A percentile compares a stretch with the other conserved stretches of the same genome.
Evolutionary conservation across 176 grass and related monocot species (phyloP).

Genomic region (Aegilops bicornis): DNA sequence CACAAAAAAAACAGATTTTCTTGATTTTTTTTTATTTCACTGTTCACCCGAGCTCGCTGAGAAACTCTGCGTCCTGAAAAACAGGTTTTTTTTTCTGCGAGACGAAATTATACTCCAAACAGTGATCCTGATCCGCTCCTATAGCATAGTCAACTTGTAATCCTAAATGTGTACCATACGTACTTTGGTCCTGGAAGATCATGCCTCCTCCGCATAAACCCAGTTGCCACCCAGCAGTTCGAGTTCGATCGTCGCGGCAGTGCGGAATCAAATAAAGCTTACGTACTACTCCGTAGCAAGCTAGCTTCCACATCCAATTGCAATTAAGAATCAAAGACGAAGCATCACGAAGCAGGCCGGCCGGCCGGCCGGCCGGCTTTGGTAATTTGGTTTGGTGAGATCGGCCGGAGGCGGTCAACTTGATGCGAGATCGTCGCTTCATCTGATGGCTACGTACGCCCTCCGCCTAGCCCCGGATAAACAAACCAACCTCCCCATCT

Average conservation of each 20-base stretch:
- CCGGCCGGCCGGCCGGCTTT: background rate
- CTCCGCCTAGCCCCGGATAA: background rate
- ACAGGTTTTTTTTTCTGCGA: no score
- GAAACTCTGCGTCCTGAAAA: no score
- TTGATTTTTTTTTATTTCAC: no score
- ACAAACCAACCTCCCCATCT: background rate
- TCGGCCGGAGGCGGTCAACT: constrained; percentile 38
- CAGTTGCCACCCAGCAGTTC: background rate
- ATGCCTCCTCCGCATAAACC: background rate
- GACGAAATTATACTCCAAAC: background rate
- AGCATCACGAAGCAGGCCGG: constrained; percentile 23
- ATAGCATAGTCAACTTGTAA: background rate
- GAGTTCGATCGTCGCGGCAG: no score
- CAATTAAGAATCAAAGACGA: constrained; percentile 17
- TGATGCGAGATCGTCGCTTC: constrained; percentile 20
- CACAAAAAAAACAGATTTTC: no score
- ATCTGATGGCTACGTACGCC: constrained; percentile 20
- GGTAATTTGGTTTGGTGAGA: background rate
- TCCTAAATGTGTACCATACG: background rate
- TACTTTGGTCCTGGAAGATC: background rate
- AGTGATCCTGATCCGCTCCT: background rate
- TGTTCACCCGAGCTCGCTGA: no score
- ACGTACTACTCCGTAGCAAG: background rate
- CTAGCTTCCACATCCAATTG: constrained; percentile 10
- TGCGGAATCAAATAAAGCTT: background rate